A percentile compares a stretch with the other conserved stretches of the same genome.
phyloP scores from a whole-genome alignment of 163 green algal species.

The Coccomyxa subellipsoidea region DNA sequence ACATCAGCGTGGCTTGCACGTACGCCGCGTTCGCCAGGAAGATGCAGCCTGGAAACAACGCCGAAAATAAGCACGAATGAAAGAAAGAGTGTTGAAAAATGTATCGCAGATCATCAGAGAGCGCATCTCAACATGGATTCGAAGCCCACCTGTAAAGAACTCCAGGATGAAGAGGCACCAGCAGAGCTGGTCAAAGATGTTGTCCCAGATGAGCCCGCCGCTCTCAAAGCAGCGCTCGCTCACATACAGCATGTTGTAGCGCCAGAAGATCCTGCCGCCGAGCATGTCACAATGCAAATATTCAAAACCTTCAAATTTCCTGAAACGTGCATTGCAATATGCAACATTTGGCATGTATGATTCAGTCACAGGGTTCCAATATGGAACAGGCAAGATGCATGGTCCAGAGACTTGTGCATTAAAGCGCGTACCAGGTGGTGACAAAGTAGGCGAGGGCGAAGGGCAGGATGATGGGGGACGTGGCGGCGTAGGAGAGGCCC shows the following conservation, averaged over 20 bases:
- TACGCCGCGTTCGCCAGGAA: slow-evolving; percentile 45
- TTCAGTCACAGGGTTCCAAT: too few relatives aligned
- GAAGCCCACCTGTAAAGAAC: slow-evolving; percentile 32
- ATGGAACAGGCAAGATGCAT: too few relatives aligned
- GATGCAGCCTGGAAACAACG: slow-evolving; percentile 32
- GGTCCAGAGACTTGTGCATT: slow-evolving; percentile 4
- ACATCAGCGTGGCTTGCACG: slow-evolving; percentile 35
- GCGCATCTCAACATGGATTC: background rate
- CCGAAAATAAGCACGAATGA: too few relatives aligned
- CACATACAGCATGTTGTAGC: slow-evolving; percentile 62
- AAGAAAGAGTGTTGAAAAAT: too few relatives aligned
- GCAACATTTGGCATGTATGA: too few relatives aligned
- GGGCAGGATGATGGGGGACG: slow-evolving; percentile 65
- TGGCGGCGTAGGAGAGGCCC: slow-evolving; percentile 61
- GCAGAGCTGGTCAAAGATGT: slow-evolving; percentile 20
- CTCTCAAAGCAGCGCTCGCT: slow-evolving; percentile 39
- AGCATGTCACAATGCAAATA: background rate
- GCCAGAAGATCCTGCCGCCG: slow-evolving; percentile 38
- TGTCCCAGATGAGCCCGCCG: slow-evolving; percentile 27
- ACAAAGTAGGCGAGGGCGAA: slow-evolving; percentile 67
- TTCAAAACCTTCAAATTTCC: background rate
- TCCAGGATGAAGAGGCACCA: slow-evolving; percentile 37
- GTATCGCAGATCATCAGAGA: too few relatives aligned
- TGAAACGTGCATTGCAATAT: background rate
- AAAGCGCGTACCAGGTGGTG: slow-evolving; percentile 37